Conservation (phyloP, 1,139 yeast species). For the Geotrichum aggregatum region DNA sequence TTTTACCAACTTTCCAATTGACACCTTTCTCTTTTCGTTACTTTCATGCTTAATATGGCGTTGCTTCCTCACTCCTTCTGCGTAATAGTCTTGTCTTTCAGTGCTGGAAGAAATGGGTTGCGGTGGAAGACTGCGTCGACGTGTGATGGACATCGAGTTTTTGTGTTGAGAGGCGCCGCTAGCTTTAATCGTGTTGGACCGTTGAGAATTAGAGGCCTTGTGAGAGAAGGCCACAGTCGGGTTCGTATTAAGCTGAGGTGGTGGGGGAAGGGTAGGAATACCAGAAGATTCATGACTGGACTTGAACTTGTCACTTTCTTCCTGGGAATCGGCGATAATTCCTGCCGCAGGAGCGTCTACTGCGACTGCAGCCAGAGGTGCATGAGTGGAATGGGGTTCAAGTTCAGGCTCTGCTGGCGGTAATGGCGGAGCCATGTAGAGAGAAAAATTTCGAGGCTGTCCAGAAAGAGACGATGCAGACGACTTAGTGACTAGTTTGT, state of each 20-base stretch:
- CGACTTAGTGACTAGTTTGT: conserved; percentile 7
- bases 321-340: not conserved
- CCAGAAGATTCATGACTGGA: not conserved
- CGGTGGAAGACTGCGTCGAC: conserved; percentile 12
- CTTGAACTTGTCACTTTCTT: not conserved
- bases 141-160: conserved; percentile 10
- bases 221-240: not conserved
- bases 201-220: not conserved
- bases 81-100: conserved; percentile 11
- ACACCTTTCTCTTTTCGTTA: conserved; percentile 58
- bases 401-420: not conserved
- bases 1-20: conserved; percentile 75
- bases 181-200: not conserved
- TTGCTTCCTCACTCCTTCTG: conserved; percentile 10
- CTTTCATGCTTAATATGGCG: conserved; percentile 44
- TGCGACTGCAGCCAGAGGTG: not conserved
- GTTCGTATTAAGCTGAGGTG: not conserved
- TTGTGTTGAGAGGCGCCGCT: conserved; percentile 5
- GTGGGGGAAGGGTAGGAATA: not conserved
- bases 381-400: not conserved
- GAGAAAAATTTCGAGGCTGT: conserved; percentile 9
- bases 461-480: conserved; percentile 9
- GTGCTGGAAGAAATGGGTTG: not conserved
- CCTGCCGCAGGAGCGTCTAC: not conserved
- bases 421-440: not conserved